Conservation (phyloP, 768 basidiomycete species). For the Mycena vulgaris region DNA sequence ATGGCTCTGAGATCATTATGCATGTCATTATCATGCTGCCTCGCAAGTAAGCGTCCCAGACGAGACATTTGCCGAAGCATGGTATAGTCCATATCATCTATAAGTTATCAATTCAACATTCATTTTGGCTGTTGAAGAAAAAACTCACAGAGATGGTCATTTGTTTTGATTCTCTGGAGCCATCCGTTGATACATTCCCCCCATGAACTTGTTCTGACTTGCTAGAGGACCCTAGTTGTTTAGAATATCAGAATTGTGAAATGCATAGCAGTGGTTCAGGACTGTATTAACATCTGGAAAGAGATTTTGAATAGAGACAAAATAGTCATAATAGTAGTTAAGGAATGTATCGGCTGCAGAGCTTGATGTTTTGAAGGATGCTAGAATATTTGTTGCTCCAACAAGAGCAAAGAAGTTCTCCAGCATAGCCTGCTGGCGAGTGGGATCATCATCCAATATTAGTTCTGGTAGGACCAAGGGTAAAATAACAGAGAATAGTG, state of each 20-base stretch:
- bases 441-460: not conserved
- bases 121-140: too few relatives aligned
- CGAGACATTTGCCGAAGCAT: too few relatives aligned
- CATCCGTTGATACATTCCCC: too few relatives aligned
- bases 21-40: too few relatives aligned
- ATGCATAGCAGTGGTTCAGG: conserved; percentile 35
- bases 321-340: conserved; percentile 14
- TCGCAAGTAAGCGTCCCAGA: too few relatives aligned
- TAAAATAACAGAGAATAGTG: conserved; percentile 26
- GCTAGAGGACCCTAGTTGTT: conserved; percentile 34
- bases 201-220: too few relatives aligned
- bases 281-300: not conserved
- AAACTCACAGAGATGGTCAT: too few relatives aligned
- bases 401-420: conserved; percentile 31
- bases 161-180: too few relatives aligned
- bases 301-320: not conserved
- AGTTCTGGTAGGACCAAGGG: conserved; percentile 27
- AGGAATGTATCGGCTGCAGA: conserved; percentile 29
- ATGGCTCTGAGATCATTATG: too few relatives aligned
- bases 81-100: too few relatives aligned
- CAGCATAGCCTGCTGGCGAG: conserved; percentile 1
- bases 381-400: conserved; percentile 31
- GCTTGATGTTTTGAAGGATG: conserved; percentile 28
- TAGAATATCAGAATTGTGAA: conserved; percentile 28
- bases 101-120: too few relatives aligned